phyloP scores from a whole-genome alignment of 495 filamentous ascomycete genomes.

The Podospora pseudopauciseta region DNA sequence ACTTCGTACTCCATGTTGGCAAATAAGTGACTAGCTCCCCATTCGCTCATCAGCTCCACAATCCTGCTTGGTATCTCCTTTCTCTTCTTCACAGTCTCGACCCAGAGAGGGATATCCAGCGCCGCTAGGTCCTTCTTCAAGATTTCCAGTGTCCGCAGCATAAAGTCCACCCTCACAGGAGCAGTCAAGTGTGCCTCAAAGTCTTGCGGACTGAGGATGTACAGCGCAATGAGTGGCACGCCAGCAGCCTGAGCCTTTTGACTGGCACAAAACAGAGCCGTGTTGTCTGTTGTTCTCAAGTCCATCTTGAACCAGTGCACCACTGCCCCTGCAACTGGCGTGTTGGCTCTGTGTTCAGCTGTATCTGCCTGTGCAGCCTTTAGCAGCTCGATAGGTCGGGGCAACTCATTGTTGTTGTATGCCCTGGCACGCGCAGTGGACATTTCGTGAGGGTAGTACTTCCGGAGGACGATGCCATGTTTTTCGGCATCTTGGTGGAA shows the following conservation, averaged over 20 bases:
- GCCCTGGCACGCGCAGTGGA: slow-evolving; percentile 66
- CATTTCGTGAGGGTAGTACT: slow-evolving; percentile 85
- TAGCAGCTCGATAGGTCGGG: slow-evolving; percentile 66
- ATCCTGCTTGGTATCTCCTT: slow-evolving; percentile 60
- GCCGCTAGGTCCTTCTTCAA: slow-evolving; percentile 63
- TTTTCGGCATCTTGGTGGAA: slow-evolving; percentile 51
- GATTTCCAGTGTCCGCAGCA: slow-evolving; percentile 61
- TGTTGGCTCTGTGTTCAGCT: slow-evolving; percentile 36
- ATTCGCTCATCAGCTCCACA: slow-evolving; percentile 64
- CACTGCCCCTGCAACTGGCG: slow-evolving; percentile 58
- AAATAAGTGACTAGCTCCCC: slow-evolving; percentile 71
- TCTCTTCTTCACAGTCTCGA: slow-evolving; percentile 67
- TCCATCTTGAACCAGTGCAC: slow-evolving; percentile 94
- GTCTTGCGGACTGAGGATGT: slow-evolving; percentile 82
- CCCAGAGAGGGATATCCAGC: slow-evolving; percentile 74
- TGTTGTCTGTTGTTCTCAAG: slow-evolving; percentile 71
- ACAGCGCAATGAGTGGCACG: slow-evolving; percentile 69
- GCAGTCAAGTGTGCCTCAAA: slow-evolving; percentile 75
- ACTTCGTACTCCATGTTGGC: slow-evolving; percentile 77
- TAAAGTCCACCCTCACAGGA: slow-evolving; percentile 74
- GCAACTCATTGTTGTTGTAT: slow-evolving; percentile 63
- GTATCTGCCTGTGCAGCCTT: slow-evolving; percentile 54
- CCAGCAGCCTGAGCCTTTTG: slow-evolving; percentile 60
- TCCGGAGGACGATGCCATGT: slow-evolving; percentile 68
- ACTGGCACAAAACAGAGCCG: slow-evolving; percentile 62